Base-by-base conservation (phyloP, 2,329 filamentous ascomycete genomes). In the Xylariales sp. region DNA sequence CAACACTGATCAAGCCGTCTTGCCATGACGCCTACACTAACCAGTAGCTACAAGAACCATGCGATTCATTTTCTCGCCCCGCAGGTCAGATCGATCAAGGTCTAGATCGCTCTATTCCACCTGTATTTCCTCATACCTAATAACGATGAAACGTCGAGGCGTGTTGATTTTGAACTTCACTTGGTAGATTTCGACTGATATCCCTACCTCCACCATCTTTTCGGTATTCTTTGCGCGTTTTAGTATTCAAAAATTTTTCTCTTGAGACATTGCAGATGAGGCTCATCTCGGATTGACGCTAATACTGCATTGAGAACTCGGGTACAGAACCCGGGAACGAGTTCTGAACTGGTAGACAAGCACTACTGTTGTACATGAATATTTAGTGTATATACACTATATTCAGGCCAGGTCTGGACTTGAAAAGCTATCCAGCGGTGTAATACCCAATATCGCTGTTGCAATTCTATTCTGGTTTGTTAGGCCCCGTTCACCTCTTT, bases 71-170 rank as follows among this genome's bases (percentile, higher is more conserved):
- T 48, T 7, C 32, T 10, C 18, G 7, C 54, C 32, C 57, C 41
- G 34, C 49, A 23, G n/a, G 41, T 58, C 5, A 50, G 56, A 70
- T 68, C 58, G 45, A 67, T 67, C 55, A 8, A n/a, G 52, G 48
- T 64, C 69, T 68, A 60, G 56, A 62, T 64, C 23, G 36, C 52
- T 39, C 64, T 14, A 45, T 57, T 62, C 55, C 55, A 41, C 57
- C 30, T 14, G 3, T 18, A 39, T 28, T 64, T 39, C 43, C 53
- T 64, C 58, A 66, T 69, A 64, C 56, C 18, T 50, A 62, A 64
- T 67, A 62, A 59, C 16, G 45, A 48, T 65, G 69, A 70, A 69
- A 70, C 66, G 53, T 64, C 18, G 34, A 64, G 60, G 12, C 36
- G 16, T 39, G 12, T n/a, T 54, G n/a, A 30, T 52, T 36, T 23